These are phyloP conservation scores for Trichomonas gallinae DNA, from an alignment of 208 protist genomes.

Conservation along the genomic window DNA sequence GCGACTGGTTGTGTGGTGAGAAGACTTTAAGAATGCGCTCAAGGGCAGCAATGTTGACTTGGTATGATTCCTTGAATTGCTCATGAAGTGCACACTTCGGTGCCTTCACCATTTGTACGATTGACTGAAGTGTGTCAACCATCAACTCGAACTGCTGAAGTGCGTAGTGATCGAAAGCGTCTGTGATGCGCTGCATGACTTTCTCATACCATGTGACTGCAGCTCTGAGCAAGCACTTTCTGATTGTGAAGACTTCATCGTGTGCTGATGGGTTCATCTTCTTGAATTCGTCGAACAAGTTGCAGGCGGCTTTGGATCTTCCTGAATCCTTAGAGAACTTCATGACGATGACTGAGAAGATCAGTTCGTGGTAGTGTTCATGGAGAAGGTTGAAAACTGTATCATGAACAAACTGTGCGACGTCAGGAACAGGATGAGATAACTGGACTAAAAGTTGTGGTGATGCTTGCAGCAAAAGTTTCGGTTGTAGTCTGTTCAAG, in stretches of 20 bases:
- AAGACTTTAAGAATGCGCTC: neutral
- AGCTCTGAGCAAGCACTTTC: neutral
- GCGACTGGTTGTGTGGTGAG: neutral
- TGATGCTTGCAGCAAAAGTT: neutral
- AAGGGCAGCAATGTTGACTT: neutral
- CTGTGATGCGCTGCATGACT: neutral
- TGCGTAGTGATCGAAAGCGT: neutral
- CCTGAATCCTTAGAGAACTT: neutral
- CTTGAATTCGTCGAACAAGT: neutral
- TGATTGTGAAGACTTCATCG: neutral
- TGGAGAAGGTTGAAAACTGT: neutral
- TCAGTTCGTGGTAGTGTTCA: conserved; percentile 19
- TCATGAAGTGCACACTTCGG: neutral
- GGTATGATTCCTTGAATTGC: neutral
- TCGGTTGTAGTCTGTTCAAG: neutral
- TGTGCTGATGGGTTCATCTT: neutral
- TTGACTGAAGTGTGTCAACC: neutral
- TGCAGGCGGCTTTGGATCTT: neutral
- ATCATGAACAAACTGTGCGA: neutral
- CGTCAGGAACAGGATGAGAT: neutral
- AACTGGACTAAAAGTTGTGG: neutral
- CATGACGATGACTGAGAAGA: neutral
- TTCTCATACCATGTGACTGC: neutral
- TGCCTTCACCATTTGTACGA: neutral
- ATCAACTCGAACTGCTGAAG: neutral